Conservation (phyloP, 2,329 filamentous ascomycete species). For the Monosporascus sp. region DNA sequence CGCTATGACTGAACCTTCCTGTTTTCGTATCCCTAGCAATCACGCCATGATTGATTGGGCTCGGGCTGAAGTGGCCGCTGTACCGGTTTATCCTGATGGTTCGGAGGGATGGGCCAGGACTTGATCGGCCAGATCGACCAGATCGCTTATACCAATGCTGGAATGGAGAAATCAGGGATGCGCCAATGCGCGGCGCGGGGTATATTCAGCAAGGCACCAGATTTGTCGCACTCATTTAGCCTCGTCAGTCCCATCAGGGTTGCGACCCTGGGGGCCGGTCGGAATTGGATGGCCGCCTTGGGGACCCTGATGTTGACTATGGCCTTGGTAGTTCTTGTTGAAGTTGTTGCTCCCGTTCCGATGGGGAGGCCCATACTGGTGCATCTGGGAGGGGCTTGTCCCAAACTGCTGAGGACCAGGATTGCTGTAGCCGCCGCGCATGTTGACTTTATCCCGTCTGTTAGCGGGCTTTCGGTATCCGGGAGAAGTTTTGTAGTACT, state of each 20-base stretch:
- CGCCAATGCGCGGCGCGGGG: slow-evolving; percentile 25
- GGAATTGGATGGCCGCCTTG: slow-evolving; percentile 31
- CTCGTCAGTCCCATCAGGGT: slow-evolving; percentile 38
- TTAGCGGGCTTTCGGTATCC: slow-evolving; percentile 26
- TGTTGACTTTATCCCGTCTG: slow-evolving; percentile 46
- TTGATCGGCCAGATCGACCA: slow-evolving; percentile 12
- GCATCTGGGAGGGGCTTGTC: slow-evolving; percentile 59
- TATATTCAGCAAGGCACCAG: slow-evolving; percentile 15
- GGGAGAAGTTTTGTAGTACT: slow-evolving; percentile 36
- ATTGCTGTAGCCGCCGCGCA: slow-evolving; percentile 55
- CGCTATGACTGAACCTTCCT: not conserved
- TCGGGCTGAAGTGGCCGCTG: slow-evolving; percentile 1
- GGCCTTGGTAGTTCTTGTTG: slow-evolving; percentile 45
- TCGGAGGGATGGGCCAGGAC: slow-evolving; percentile 10
- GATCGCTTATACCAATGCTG: slow-evolving; percentile 17
- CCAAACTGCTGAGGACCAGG: slow-evolving; percentile 57
- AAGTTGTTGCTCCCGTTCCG: slow-evolving; percentile 52
- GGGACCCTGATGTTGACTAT: slow-evolving; percentile 36
- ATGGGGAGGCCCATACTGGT: slow-evolving; percentile 56
- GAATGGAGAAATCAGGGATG: slow-evolving; percentile 21
- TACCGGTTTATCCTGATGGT: slow-evolving; percentile 5
- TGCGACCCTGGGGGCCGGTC: slow-evolving; percentile 28
- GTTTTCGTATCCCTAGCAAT: not conserved
- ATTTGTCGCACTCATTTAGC: slow-evolving; percentile 33
- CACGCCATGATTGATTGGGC: slow-evolving; percentile 1